phyloP scores from a whole-genome alignment of 768 basidiomycete species.

The Cystobasidium ongulense region DNA sequence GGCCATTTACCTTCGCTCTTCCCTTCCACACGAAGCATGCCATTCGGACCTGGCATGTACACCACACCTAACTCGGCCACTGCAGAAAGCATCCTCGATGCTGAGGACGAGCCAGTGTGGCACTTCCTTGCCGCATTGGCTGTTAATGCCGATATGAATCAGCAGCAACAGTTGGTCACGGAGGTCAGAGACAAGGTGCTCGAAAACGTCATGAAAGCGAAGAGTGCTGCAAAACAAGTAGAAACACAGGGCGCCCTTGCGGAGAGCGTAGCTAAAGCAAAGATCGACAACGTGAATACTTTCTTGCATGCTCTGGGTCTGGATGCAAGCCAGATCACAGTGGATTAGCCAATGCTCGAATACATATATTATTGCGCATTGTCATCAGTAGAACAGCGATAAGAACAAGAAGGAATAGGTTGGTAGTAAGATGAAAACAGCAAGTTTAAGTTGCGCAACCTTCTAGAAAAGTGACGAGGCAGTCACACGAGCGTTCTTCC shows the following conservation, averaged over 20 bases:
- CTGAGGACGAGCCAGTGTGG: conserved; percentile 75
- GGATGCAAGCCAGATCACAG: conserved; percentile 39
- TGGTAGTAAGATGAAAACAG: background rate
- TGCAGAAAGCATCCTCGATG: conserved; percentile 56
- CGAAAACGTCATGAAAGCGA: conserved; percentile 58
- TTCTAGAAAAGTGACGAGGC: conserved; percentile 27
- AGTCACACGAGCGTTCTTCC: conserved; percentile 6
- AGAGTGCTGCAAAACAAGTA: conserved; percentile 14
- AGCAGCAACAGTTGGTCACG: conserved; percentile 79
- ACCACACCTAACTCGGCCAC: conserved; percentile 32
- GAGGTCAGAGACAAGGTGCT: conserved; percentile 85
- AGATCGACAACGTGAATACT: conserved; percentile 73
- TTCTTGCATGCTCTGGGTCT: conserved; percentile 47
- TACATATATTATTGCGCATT: background rate
- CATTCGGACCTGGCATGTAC: conserved; percentile 47
- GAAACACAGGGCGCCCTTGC: background rate
- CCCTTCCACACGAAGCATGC: conserved; percentile 66
- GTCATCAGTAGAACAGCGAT: background rate
- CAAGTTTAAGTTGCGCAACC: background rate
- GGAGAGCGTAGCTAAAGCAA: conserved; percentile 6
- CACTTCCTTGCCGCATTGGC: conserved; percentile 84
- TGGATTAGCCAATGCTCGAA: conserved; percentile 2
- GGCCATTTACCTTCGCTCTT: conserved; percentile 73
- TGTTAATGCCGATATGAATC: conserved; percentile 64
- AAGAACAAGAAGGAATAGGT: background rate